phyloP scores from a whole-genome alignment of 139 green algal species.

The Mesotaenium endlicherianum region DNA sequence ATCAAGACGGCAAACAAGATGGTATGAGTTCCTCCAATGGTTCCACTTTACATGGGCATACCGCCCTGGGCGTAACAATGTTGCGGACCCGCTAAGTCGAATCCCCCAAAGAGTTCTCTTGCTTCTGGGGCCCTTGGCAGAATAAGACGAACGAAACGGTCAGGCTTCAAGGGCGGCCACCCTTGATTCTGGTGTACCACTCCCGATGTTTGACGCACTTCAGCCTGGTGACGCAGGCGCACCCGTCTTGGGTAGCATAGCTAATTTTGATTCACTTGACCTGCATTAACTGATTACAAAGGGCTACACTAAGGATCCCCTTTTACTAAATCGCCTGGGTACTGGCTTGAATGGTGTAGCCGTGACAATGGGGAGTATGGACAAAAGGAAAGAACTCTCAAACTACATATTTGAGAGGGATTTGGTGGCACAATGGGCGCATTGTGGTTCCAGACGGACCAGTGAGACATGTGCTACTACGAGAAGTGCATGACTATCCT shows the following conservation, averaged over 20 bases:
- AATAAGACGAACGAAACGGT: slow-evolving; percentile 6
- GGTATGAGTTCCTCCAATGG: slow-evolving; percentile 7
- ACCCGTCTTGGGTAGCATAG: too few species aligned
- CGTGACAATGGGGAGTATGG: too few species aligned
- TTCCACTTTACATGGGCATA: slow-evolving; percentile 23
- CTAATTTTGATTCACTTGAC: too few species aligned
- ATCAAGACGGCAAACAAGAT: slow-evolving; percentile 12
- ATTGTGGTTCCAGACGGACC: too few species aligned
- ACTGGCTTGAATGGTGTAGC: slow-evolving; percentile 4
- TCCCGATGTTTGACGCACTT: not conserved
- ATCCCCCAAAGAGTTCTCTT: too few species aligned
- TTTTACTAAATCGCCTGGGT: slow-evolving; percentile 8
- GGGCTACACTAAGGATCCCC: not conserved
- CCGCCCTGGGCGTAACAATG: slow-evolving; percentile 11
- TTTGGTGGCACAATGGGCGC: too few species aligned
- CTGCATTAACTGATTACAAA: not conserved
- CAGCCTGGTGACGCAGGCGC: too few species aligned
- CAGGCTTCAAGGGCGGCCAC: not conserved
- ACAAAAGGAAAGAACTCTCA: too few species aligned
- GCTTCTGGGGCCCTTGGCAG: not conserved
- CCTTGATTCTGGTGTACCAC: slow-evolving; percentile 5
- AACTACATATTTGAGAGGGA: too few species aligned
- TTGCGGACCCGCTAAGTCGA: slow-evolving; percentile 31
- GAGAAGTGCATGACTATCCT: too few species aligned
- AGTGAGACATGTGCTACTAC: too few species aligned